Percentiles rank a stretch among this genome's conserved stretches.
Evolutionary conservation across 306 rosid species (phyloP).

Genomic region (Pterocarpus macrocarpus): DNA sequence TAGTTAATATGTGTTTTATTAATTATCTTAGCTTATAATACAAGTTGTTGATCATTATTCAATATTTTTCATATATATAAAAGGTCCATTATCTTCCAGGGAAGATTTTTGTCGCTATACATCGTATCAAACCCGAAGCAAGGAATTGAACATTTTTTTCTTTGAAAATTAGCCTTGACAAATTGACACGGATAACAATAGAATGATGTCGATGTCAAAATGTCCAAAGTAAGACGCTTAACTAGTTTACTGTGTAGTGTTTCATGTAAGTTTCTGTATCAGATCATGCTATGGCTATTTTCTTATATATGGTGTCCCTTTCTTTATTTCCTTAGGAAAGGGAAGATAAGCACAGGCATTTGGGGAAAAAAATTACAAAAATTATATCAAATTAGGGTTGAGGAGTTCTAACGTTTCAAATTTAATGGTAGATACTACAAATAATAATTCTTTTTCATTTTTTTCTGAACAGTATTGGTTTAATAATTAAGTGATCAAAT

Average conservation of each 20-base stretch:
- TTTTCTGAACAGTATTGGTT: neutral
- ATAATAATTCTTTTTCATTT: neutral
- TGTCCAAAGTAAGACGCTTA: slow-evolving; percentile 15
- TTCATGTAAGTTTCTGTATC: neutral
- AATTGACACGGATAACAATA: neutral
- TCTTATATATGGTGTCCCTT: neutral
- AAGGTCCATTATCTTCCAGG: slow-evolving; percentile 22
- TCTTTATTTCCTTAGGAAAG: neutral
- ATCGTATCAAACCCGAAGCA: slow-evolving; percentile 2
- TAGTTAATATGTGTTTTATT: slow-evolving; percentile 37
- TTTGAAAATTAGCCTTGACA: slow-evolving; percentile 20
- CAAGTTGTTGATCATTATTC: slow-evolving; percentile 48
- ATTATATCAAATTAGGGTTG: neutral
- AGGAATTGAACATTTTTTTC: slow-evolving; percentile 7
- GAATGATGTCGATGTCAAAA: slow-evolving; percentile 22
- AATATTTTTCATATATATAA: slow-evolving; percentile 34
- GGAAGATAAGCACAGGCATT: neutral
- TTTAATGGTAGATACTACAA: neutral
- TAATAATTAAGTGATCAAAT: neutral
- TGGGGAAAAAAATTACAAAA: neutral
- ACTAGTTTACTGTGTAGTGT: neutral
- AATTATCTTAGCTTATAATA: slow-evolving; percentile 38
- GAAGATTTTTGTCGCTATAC: slow-evolving; percentile 42
- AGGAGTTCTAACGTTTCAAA: neutral
- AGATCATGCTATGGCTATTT: neutral